These are phyloP conservation scores for Gastrolobium bilobum DNA, from an alignment of 306 rosid species.

Conservation along the genomic window DNA sequence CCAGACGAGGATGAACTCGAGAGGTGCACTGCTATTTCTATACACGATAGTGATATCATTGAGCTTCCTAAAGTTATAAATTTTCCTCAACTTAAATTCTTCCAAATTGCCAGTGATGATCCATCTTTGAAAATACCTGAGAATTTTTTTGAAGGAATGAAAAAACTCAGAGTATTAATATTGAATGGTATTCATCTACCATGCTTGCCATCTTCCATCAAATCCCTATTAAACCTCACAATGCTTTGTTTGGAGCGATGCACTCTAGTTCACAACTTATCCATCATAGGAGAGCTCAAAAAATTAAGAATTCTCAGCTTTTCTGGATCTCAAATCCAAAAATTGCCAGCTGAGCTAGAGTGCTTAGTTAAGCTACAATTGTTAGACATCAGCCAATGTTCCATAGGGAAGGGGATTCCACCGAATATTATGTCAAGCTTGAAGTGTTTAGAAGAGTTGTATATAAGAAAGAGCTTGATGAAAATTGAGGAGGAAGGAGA, in stretches of 20 bases:
- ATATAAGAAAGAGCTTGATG: conserved; percentile 16
- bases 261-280: neutral
- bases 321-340: conserved; percentile 1
- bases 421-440: neutral
- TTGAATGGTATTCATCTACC: neutral
- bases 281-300: neutral
- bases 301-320: conserved; percentile 28
- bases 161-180: neutral
- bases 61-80: neutral
- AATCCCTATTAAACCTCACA: neutral
- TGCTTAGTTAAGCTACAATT: neutral
- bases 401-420: neutral
- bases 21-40: conserved; percentile 18
- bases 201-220: neutral
- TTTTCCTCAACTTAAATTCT: conserved; percentile 22
- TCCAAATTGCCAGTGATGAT: neutral
- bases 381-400: conserved; percentile 15
- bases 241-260: conserved; percentile 27
- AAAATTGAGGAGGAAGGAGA: neutral
- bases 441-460: neutral
- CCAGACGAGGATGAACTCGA: neutral
- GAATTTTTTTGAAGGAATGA: neutral
- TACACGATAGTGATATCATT: conserved; percentile 10
- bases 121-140: neutral
- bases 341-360: neutral